Evolutionary conservation across 176 grass and related monocot species (phyloP).

Genomic region (Calamus simplicifolius): DNA sequence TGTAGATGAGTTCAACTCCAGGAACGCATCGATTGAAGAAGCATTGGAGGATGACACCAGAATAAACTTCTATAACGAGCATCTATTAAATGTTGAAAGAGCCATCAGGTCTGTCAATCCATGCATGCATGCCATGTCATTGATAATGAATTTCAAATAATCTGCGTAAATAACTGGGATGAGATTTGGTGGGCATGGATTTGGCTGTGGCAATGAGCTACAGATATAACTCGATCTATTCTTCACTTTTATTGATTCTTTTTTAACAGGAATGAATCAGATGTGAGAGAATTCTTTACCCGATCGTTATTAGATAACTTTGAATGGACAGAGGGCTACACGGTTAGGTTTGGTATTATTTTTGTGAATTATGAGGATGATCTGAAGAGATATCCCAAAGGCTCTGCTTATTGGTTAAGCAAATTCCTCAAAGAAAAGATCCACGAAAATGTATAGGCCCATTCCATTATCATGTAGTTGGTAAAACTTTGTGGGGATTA

Average conservation of each 20-base stretch:
- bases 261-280: slow-evolving; percentile 44
- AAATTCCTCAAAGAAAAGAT: slow-evolving; percentile 35
- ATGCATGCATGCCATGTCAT: background rate
- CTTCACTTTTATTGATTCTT: background rate
- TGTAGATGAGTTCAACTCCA: slow-evolving; percentile 66
- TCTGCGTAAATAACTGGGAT: too few relatives aligned
- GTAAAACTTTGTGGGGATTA: too few relatives aligned
- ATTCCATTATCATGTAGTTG: too few relatives aligned
- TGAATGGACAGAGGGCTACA: slow-evolving; percentile 78
- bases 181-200: too few relatives aligned
- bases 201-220: too few relatives aligned
- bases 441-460: too few relatives aligned
- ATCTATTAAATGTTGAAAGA: slow-evolving; percentile 48
- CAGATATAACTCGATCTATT: too few relatives aligned
- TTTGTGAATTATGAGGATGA: slow-evolving; percentile 65
- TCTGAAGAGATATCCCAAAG: slow-evolving; percentile 71
- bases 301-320: slow-evolving; percentile 88
- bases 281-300: slow-evolving; percentile 66
- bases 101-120: slow-evolving; percentile 38
- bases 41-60: slow-evolving; percentile 56
- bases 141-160: too few relatives aligned
- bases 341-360: slow-evolving; percentile 71
- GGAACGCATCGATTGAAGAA: slow-evolving; percentile 40
- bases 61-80: slow-evolving; percentile 52
- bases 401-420: slow-evolving; percentile 54